Percentiles rank a stretch among this genome's conserved stretches.
These are phyloP conservation scores for Taiozyma sp. DNA, from an alignment of 1,139 yeast genomes.

Conservation along the genomic window DNA sequence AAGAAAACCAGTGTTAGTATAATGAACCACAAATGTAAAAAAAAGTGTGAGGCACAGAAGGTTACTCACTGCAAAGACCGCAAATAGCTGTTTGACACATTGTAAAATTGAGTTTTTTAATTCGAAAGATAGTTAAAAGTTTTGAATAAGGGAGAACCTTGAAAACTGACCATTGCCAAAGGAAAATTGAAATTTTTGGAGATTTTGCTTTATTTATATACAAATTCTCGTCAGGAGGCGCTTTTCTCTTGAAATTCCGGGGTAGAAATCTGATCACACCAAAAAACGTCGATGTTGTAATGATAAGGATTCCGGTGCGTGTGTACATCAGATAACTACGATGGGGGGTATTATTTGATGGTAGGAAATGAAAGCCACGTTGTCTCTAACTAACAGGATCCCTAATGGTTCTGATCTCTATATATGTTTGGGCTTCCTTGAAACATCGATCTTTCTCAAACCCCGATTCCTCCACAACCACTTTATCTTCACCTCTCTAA, in stretches of 20 bases:
- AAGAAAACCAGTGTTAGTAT: not conserved
- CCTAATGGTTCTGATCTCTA: not conserved
- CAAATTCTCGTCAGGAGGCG: not conserved
- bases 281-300: not conserved
- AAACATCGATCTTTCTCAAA: not conserved
- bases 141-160: not conserved
- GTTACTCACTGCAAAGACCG: constrained; percentile 30
- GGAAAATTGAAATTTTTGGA: not conserved
- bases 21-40: not conserved
- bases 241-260: not conserved
- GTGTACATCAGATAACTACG: not conserved
- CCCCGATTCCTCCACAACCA: not conserved
- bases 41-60: not conserved
- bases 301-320: not conserved
- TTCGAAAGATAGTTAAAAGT: not conserved
- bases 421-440: not conserved
- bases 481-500: not conserved
- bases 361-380: not conserved
- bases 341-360: not conserved
- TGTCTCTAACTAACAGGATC: not conserved
- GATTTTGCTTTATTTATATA: not conserved
- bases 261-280: not conserved
- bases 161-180: not conserved
- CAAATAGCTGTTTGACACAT: constrained; percentile 36
- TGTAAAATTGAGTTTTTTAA: not conserved